These are phyloP conservation scores for Rusavskia elegans DNA, from an alignment of 495 filamentous ascomycete genomes.

Conservation along the genomic window DNA sequence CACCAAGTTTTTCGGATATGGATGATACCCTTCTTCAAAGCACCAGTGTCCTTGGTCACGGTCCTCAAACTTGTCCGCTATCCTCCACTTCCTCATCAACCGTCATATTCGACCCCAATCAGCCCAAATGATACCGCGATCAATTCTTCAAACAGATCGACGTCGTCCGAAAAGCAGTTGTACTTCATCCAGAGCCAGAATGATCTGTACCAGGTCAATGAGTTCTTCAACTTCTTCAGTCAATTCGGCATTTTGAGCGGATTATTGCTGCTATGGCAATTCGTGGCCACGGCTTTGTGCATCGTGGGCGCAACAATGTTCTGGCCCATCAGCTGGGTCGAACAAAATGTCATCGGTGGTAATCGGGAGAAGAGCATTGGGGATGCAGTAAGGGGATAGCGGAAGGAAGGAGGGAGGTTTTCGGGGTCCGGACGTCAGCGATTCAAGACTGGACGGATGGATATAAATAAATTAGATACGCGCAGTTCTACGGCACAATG, in stretches of 20 bases:
- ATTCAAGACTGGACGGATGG: no score
- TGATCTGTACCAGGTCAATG: constrained; percentile 67
- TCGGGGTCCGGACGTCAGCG: no score
- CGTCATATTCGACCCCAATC: neutral
- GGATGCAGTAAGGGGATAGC: constrained; percentile 4
- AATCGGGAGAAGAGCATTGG: constrained; percentile 3
- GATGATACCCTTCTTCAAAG: constrained; percentile 48
- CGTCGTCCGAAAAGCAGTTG: constrained; percentile 3
- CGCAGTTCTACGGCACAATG: no score
- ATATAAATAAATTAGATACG: no score
- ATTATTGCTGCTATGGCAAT: constrained; percentile 38
- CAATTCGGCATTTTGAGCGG: constrained; percentile 10
- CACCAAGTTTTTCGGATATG: constrained; percentile 61
- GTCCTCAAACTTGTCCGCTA: constrained; percentile 40
- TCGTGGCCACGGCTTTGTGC: constrained; percentile 45
- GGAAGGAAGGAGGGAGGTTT: no score
- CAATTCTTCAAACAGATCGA: neutral
- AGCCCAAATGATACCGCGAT: neutral
- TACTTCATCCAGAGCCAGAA: constrained; percentile 65
- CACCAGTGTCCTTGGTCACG: constrained; percentile 53
- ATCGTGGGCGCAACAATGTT: constrained; percentile 34
- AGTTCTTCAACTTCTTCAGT: constrained; percentile 54
- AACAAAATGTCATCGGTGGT: constrained; percentile 20
- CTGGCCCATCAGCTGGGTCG: constrained; percentile 36
- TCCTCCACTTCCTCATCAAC: neutral